Evolutionary conservation across 2,329 filamentous ascomycete genomes (phyloP), one percentile per base, ranked within the genome.

Genomic region (Curvularia eragrostidis): DNA sequence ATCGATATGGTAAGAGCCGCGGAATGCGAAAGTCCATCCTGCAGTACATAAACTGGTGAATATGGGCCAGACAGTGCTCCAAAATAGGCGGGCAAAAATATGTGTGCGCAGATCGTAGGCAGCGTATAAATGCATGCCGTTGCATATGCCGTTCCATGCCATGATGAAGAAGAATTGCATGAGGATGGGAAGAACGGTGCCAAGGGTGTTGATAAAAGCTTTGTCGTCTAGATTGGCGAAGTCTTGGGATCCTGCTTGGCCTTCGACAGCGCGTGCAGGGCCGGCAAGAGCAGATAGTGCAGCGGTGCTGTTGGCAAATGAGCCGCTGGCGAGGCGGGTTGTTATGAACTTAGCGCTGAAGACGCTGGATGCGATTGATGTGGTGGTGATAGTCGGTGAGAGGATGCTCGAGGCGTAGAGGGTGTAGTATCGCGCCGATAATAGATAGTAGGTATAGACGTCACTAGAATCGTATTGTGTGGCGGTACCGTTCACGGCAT

Each of bases 81-180:
- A 58, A 28, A 63, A 60, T 2, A 65, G 41, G 2, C 57, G 59
- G 3, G 57, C 59, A 18, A 55, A n/a, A 12, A 61, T 56, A 19
- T 65, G 57, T 19, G 54, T 61, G 9, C 53, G 49, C 0, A 65
- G 32, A 30, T 62, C 52, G 26, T 59, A 63, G 1, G 57, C 59
- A 13, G 59, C 59, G 42, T 62, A 53, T n/a, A 54, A 21, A 23
- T 58, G 55, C 50, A 53, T 58, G 28, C 44, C 44, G 26, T 50
- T 46, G 38, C 54, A 78, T 15, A 82, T 68, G 15, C 77, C 78
- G 58, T 82, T 82, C 63, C 80, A 66, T 30, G 73, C 75, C 48
- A 78, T 75, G 21, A 82, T 68, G 59, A 77, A 82, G 71, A 82
- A 82, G 70, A 82, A 82, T 54, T 82, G 76, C 58, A 80, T 78